phyloP scores from a whole-genome alignment of 2,329 filamentous ascomycete species.

The Pseudogymnoascus sp. region DNA sequence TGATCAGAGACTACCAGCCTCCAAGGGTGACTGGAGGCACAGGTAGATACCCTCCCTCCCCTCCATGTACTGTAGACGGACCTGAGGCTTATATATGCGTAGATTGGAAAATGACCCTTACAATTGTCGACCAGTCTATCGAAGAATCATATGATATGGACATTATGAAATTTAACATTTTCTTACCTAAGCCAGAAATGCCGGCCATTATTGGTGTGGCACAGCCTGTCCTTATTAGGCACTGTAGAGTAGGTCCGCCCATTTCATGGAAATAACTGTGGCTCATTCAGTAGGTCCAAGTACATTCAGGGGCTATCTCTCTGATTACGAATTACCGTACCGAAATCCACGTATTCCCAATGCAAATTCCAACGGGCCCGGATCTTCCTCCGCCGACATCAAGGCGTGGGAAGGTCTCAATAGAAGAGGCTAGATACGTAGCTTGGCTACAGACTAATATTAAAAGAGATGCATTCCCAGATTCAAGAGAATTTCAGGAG shows the following conservation, averaged over 20 bases:
- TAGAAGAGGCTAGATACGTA: background rate
- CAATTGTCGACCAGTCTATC: constrained; percentile 50
- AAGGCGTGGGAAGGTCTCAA: background rate
- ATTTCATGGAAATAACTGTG: constrained; percentile 12
- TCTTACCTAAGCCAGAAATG: constrained; percentile 43
- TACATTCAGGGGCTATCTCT: constrained; percentile 28
- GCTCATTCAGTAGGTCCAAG: constrained; percentile 34
- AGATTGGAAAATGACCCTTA: constrained; percentile 56
- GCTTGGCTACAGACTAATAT: constrained; percentile 22
- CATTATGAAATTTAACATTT: constrained; percentile 47
- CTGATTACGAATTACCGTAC: constrained; percentile 38
- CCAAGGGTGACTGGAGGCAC: constrained; percentile 41
- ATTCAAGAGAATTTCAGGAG: constrained; percentile 34
- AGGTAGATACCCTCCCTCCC: constrained; percentile 35
- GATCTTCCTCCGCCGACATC: constrained; percentile 16
- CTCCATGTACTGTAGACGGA: background rate
- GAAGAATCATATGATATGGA: constrained; percentile 36
- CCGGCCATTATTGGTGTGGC: constrained; percentile 38
- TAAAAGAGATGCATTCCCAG: constrained; percentile 37
- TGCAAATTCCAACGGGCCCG: constrained; percentile 29
- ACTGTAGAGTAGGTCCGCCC: constrained; percentile 40
- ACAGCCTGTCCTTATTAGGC: constrained; percentile 58
- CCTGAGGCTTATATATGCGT: background rate
- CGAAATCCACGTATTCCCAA: constrained; percentile 37
- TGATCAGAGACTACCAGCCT: constrained; percentile 57